Conservation (phyloP, 2,329 filamentous ascomycete species). For the Fusarium globosum region DNA sequence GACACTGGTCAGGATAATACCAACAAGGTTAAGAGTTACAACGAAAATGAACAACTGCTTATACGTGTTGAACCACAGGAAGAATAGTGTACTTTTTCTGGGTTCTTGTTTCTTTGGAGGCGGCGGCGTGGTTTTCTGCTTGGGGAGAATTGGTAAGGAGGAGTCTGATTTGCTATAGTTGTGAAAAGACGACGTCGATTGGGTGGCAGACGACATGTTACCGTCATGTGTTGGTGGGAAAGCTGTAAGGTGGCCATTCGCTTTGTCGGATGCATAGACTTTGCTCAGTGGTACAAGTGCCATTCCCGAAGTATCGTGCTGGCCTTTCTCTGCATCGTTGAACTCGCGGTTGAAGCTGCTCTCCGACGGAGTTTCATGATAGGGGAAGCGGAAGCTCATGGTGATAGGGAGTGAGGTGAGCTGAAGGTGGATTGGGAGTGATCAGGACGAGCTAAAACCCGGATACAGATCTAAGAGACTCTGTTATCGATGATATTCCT, state of each 20-base stretch:
- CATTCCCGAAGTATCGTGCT: neutral
- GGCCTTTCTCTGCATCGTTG: neutral
- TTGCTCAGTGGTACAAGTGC: neutral
- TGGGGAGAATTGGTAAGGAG: fast-evolving
- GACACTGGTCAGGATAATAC: neutral
- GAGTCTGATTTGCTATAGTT: neutral
- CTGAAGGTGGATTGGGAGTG: fast-evolving
- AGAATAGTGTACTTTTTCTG: fast-evolving
- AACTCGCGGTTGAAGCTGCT: neutral
- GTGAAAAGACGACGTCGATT: neutral
- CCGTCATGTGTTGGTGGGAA: neutral
- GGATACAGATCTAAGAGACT: too few species aligned
- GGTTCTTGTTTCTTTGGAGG: neutral
- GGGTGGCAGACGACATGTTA: neutral
- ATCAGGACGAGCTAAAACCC: neutral
- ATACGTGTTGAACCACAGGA: neutral
- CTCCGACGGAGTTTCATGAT: neutral
- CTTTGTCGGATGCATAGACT: neutral
- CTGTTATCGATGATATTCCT: neutral
- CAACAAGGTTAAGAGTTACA: neutral
- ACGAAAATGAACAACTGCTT: neutral
- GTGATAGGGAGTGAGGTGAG: fast-evolving
- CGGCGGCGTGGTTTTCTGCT: neutral
- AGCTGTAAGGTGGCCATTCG: neutral
- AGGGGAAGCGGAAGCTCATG: neutral